phyloP scores from a whole-genome alignment of 75 land plant species.

The Cunninghamia lanceolata region DNA sequence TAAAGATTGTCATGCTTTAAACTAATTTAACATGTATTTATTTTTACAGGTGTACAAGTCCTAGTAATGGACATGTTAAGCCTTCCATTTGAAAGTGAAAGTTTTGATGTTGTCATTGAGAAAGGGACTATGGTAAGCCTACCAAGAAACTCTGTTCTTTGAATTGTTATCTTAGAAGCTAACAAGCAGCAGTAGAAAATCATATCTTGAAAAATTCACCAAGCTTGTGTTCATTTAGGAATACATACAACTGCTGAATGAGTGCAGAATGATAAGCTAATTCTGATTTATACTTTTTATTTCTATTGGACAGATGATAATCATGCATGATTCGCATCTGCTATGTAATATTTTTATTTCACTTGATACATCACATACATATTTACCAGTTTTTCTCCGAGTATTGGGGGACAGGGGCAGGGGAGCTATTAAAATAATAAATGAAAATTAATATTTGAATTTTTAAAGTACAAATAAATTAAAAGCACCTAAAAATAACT shows the following conservation, averaged over 20 bases:
- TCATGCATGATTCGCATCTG: background rate
- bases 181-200: background rate
- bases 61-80: slow-evolving; percentile 82
- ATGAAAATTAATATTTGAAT: too few species aligned
- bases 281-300: background rate
- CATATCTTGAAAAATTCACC: background rate
- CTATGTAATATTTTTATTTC: background rate
- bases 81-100: slow-evolving; percentile 62
- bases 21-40: background rate
- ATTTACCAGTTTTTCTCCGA: too few species aligned
- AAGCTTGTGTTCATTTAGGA: background rate
- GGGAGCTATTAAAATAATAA: too few species aligned
- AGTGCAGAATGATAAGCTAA: background rate
- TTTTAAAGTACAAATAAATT: too few species aligned
- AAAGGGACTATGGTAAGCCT: slow-evolving; percentile 83
- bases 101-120: slow-evolving; percentile 88
- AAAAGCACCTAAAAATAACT: too few species aligned
- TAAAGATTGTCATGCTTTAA: background rate
- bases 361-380: background rate
- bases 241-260: background rate
- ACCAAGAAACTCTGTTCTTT: background rate
- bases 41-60: slow-evolving; percentile 50
- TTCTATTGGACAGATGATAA: background rate
- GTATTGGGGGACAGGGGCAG: too few species aligned
- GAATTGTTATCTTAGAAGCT: background rate